Conservation (phyloP, 148 eudicot species). For the Nyssa sinensis region DNA sequence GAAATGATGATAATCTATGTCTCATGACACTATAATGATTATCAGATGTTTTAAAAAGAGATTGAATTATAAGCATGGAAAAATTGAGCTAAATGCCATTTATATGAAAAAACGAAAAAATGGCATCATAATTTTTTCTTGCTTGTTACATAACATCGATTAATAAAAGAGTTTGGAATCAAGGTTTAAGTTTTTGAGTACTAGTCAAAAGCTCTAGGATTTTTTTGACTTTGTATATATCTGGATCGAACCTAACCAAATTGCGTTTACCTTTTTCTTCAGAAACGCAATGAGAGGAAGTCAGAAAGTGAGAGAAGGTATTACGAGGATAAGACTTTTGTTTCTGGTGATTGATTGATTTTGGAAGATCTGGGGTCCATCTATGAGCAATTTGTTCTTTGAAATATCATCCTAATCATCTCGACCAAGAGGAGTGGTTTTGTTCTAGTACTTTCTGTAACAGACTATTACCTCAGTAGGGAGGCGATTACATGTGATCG, state of each 20-base stretch:
- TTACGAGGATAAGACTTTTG: slow-evolving; percentile 65
- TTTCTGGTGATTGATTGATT: slow-evolving; percentile 58
- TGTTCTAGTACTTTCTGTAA: neutral
- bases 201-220: neutral
- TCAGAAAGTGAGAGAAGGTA: slow-evolving; percentile 82
- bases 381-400: neutral
- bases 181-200: neutral
- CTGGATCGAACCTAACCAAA: neutral
- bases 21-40: neutral
- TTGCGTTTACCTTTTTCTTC: slow-evolving; percentile 17
- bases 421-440: neutral
- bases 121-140: neutral
- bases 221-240: slow-evolving; percentile 3
- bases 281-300: slow-evolving; percentile 97
- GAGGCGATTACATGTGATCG: neutral
- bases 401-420: neutral
- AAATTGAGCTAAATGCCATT: neutral
- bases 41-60: neutral
- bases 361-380: neutral
- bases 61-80: neutral
- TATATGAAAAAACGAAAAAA: neutral
- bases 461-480: neutral
- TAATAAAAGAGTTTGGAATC: neutral
- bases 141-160: neutral
- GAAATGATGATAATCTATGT: too few species aligned